phyloP scores from a whole-genome alignment of 2,329 filamentous ascomycete species.

The Colletotrichum sp. region DNA sequence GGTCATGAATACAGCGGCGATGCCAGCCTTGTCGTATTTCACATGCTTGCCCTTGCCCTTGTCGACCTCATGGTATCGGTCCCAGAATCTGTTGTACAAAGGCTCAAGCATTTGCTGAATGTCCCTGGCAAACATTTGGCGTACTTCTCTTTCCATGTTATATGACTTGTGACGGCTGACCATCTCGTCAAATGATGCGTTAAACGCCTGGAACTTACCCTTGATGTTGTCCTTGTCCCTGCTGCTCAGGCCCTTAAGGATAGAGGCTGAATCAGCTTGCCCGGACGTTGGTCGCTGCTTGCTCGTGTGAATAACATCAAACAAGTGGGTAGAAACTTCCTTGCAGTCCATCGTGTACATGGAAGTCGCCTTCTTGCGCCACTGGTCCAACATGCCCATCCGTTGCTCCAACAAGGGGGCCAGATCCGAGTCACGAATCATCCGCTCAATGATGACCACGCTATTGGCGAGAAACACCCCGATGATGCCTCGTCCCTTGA shows the following conservation, averaged over 20 bases:
- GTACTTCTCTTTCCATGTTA: slow-evolving; percentile 90
- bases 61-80: slow-evolving; percentile 96
- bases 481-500: slow-evolving; percentile 79
- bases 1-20: slow-evolving; percentile 69
- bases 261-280: slow-evolving; percentile 79
- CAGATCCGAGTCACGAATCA: slow-evolving; percentile 83
- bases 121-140: slow-evolving; percentile 79
- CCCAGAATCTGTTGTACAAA: slow-evolving; percentile 94
- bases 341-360: slow-evolving; percentile 89
- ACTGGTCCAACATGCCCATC: slow-evolving; percentile 74
- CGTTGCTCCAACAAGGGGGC: slow-evolving; percentile 71
- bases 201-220: slow-evolving; percentile 93
- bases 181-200: slow-evolving; percentile 87
- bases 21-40: slow-evolving; percentile 89
- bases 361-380: slow-evolving; percentile 85
- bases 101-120: slow-evolving; percentile 93
- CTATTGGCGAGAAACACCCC: slow-evolving; percentile 94
- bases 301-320: slow-evolving; percentile 92
- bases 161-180: slow-evolving; percentile 81
- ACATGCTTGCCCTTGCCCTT: slow-evolving; percentile 98
- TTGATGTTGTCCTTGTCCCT: slow-evolving; percentile 98
- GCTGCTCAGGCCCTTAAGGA: slow-evolving; percentile 81
- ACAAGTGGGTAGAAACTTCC: slow-evolving; percentile 82
- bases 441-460: slow-evolving; percentile 82
- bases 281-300: slow-evolving; percentile 76